Conservation (phyloP, 495 filamentous ascomycete species). For the Xylaria intraflava region DNA sequence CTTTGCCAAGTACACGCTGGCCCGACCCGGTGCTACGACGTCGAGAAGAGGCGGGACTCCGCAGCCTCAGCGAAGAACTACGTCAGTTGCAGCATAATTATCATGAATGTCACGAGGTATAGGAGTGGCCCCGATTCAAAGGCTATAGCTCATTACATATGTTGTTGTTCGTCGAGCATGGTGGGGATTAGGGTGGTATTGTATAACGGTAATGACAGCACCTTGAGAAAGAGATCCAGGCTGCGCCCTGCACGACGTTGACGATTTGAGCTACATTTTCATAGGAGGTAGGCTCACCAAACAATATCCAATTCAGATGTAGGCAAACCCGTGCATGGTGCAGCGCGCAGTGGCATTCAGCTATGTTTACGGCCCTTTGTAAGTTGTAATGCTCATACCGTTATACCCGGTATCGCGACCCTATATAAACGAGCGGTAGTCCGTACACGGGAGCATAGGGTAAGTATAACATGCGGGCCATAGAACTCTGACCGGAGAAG, state of each 20-base stretch:
- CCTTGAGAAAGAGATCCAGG: not conserved
- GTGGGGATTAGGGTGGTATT: not conserved
- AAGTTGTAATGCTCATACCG: no score
- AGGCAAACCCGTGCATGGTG: not conserved
- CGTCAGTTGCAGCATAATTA: slow-evolving; percentile 14
- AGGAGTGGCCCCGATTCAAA: not conserved
- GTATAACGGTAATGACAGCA: not conserved
- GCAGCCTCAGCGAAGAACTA: slow-evolving; percentile 17
- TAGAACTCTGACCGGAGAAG: no score
- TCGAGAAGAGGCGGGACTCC: slow-evolving; percentile 12
- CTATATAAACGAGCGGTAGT: no score
- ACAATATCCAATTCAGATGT: not conserved
- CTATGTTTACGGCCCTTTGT: no score
- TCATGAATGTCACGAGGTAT: not conserved
- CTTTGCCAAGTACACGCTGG: slow-evolving; percentile 87
- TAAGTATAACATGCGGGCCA: no score
- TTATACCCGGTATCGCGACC: no score
- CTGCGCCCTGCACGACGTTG: not conserved
- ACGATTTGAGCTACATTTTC: not conserved
- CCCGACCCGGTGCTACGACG: slow-evolving; percentile 30
- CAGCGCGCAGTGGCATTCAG: not conserved
- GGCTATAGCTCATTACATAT: not conserved
- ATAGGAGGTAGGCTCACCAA: not conserved
- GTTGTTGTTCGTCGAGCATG: not conserved
- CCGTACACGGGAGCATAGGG: no score